Conservation (phyloP, 495 filamentous ascomycete genomes). For the Aspergillus haitiensis region DNA sequence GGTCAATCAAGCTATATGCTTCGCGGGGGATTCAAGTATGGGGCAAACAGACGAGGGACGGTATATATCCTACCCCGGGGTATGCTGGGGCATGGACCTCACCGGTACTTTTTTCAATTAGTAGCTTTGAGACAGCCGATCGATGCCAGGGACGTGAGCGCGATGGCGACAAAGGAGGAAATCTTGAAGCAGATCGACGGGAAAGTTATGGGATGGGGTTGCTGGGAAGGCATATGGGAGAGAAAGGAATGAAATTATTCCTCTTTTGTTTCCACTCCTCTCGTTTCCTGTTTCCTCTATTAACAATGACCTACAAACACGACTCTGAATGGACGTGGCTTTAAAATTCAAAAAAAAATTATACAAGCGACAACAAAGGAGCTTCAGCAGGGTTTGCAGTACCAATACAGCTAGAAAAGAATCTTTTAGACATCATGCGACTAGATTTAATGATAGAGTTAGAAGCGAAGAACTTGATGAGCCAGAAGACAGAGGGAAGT, state of each 20-base stretch:
- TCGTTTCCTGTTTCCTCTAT: not conserved
- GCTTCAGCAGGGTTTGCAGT: too few species aligned
- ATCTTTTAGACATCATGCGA: too few species aligned
- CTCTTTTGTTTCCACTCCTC: not conserved
- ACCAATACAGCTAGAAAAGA: too few species aligned
- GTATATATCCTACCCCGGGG: slow-evolving; percentile 42
- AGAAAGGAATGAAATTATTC: not conserved
- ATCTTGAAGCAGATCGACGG: slow-evolving; percentile 28
- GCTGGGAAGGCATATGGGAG: slow-evolving; percentile 46
- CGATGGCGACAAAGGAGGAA: not conserved
- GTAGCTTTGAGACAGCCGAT: slow-evolving; percentile 42
- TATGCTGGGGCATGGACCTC: slow-evolving; percentile 46
- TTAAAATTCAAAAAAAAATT: too few species aligned
- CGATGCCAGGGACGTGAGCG: slow-evolving; percentile 14
- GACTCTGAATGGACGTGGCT: too few species aligned
- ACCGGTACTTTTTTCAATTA: slow-evolving; percentile 51
- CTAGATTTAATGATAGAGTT: too few species aligned
- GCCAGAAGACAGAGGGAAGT: not conserved
- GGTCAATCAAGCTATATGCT: slow-evolving; percentile 19
- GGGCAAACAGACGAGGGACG: slow-evolving; percentile 33
- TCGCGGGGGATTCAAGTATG: slow-evolving; percentile 46
- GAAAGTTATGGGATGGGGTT: slow-evolving; percentile 49
- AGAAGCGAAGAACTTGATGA: not conserved
- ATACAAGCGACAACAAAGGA: too few species aligned
- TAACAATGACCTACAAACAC: too few species aligned